Base-by-base conservation (phyloP, 805 yeast genomes). In the Schwanniomyces vanrijiae region DNA sequence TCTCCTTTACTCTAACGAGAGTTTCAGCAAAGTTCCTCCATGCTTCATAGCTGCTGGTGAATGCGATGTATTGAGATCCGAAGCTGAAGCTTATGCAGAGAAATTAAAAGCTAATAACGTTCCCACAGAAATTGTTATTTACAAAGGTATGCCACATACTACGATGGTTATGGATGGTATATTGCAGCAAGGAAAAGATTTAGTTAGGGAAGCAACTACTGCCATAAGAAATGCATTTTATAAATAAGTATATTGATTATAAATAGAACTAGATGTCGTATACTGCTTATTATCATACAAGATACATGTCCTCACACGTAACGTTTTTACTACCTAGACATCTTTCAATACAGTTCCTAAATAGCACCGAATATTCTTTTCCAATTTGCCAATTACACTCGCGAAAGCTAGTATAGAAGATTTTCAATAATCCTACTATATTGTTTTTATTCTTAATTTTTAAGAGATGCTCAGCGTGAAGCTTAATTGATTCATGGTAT, bases 331-430 rank as follows among this genome's bases (percentile, higher is more conserved):
- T 67, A 1, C 86, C 87, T 43, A 78, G 60, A 48, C 81, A 71
- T 53, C 89, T 66, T 45, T 76, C 77, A 28, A 75, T 71, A 61
- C 86, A 82, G 53, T 81, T 80, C 42, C 68, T 62, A 40, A 83
- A 64, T 48, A 84, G 63, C 45, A 73, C 71, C 1, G 83, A 75
- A 50, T 79, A 73, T 56, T 84, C 90, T 40, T 67, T 66, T 9
- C 83, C 83, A 43, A 82, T 65, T 40, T 80, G 80, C 82, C 84
- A 84, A 42, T 75, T 73, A 43, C 79, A 71, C n/a, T 60, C 61
- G 25, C 58, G 59, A 47, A 46, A 60, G 10, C 53, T 40, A 14
- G 62, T 61, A 10, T 77, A 69, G 39, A 80, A 69, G 49, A 76
- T 54, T 41, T 66, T 68, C 51, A 84, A 59, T 41, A 86, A 60